A percentile compares a stretch with the other conserved stretches of the same genome.
These are phyloP conservation scores for Penicillium palitans DNA, from an alignment of 2,329 filamentous ascomycete species.

Conservation along the genomic window DNA sequence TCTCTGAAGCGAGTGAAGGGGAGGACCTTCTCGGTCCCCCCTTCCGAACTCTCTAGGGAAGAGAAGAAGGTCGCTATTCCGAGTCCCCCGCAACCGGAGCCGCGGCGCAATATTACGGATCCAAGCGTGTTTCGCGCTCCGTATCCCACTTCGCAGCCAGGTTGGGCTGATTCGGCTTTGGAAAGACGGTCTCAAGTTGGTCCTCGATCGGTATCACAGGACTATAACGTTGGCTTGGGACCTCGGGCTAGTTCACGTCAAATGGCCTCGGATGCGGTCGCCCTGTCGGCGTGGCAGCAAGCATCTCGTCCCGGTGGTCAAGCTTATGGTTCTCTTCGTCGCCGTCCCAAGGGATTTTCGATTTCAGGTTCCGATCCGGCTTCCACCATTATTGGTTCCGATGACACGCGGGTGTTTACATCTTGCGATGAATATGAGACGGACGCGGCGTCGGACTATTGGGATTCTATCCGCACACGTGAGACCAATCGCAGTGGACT, in stretches of 20 bases:
- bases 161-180: conserved; percentile 17
- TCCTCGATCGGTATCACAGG: conserved; percentile 29
- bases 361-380: conserved; percentile 59
- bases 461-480: conserved; percentile 63
- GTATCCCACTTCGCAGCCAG: conserved; percentile 33
- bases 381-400: conserved; percentile 61
- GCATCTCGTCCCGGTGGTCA: conserved; percentile 22
- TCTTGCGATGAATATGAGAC: conserved; percentile 63
- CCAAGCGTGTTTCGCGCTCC: conserved; percentile 41
- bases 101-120: conserved; percentile 45
- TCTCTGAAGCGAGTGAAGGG: conserved; percentile 32
- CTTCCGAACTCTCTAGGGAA: conserved; percentile 26
- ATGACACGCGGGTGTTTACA: conserved; percentile 58
- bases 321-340: conserved; percentile 31
- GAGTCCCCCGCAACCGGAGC: conserved; percentile 25
- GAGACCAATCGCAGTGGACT: conserved; percentile 55
- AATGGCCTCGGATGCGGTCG: conserved; percentile 31
- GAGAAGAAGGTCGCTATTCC: conserved; percentile 27
- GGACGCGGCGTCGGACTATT: conserved; percentile 63
- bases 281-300: conserved; percentile 31
- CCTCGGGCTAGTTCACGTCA: conserved; percentile 19
- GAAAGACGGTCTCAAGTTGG: conserved; percentile 15
- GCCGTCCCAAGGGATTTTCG: conserved; percentile 54
- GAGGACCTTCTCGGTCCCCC: conserved; percentile 33
- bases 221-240: conserved; percentile 27